Percentiles rank a stretch among this genome's conserved stretches.
These are phyloP conservation scores for Filobasidium wieringae DNA, from an alignment of 768 basidiomycete species.

Conservation along the genomic window DNA sequence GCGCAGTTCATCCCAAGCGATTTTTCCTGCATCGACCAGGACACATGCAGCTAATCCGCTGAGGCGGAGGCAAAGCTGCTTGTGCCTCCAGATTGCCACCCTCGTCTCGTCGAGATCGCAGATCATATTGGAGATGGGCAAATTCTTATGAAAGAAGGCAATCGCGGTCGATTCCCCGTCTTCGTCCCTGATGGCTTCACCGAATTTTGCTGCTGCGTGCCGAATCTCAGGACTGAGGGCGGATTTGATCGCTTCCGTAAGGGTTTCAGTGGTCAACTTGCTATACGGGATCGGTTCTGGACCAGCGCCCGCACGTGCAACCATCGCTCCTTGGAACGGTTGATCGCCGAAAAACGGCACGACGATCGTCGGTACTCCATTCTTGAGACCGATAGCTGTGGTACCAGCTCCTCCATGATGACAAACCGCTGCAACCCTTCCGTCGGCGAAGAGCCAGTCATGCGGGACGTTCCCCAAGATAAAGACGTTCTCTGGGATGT, in stretches of 20 bases:
- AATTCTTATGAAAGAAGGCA: neutral
- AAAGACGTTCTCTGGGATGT: constrained; percentile 49
- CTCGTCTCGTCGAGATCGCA: constrained; percentile 50
- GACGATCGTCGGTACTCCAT: constrained; percentile 52
- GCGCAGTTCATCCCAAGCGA: constrained; percentile 44
- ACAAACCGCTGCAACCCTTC: constrained; percentile 49
- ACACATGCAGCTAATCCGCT: constrained; percentile 50
- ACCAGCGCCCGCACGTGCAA: constrained; percentile 52
- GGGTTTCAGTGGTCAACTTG: constrained; percentile 44
- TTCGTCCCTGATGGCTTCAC: constrained; percentile 47
- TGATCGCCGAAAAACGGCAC: constrained; percentile 62
- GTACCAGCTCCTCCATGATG: constrained; percentile 60
- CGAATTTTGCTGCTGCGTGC: constrained; percentile 46
- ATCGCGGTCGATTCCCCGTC: constrained; percentile 41
- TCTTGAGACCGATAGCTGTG: constrained; percentile 52
- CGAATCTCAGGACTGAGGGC: constrained; percentile 45
- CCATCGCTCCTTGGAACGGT: constrained; percentile 51
- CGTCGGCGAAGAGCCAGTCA: constrained; percentile 55
- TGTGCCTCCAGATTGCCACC: constrained; percentile 52
- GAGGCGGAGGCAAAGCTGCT: constrained; percentile 44
- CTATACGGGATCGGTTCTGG: constrained; percentile 52
- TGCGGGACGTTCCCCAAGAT: constrained; percentile 55
- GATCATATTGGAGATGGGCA: constrained; percentile 18
- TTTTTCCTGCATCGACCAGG: constrained; percentile 43
- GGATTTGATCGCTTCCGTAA: constrained; percentile 49